Percentiles rank a stretch among this genome's conserved stretches.
Conservation (phyloP, 371 early-diverging fungal species). For the Actinomortierella ambigua region DNA sequence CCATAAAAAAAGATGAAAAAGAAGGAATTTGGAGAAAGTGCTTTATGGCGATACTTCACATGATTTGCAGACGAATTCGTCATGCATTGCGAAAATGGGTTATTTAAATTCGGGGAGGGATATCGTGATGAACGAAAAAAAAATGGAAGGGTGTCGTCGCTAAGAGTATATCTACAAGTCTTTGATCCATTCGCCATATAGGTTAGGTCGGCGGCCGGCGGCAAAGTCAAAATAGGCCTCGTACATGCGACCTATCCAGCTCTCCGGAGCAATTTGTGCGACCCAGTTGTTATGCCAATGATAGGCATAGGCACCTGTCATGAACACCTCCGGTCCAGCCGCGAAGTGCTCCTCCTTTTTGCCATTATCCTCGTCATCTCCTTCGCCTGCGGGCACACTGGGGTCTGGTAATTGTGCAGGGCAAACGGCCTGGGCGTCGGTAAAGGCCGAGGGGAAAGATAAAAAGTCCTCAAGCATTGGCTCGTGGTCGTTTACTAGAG, state of each 20-base stretch:
- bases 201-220: constrained; percentile 21
- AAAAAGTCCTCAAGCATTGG: constrained; percentile 31
- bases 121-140: too few relatives aligned
- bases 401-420: constrained; percentile 6
- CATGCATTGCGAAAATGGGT: too few relatives aligned
- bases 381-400: background rate
- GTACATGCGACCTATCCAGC: constrained; percentile 41
- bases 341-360: constrained; percentile 6
- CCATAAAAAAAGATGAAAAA: background rate
- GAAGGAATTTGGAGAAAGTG: too few relatives aligned
- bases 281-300: constrained; percentile 47
- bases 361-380: background rate
- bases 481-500: constrained; percentile 6
- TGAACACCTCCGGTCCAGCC: constrained; percentile 39
- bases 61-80: too few relatives aligned
- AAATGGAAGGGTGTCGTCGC: too few relatives aligned
- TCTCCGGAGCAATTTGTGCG: constrained; percentile 20
- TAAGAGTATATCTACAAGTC: constrained; percentile 23
- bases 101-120: too few relatives aligned
- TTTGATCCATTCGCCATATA: constrained; percentile 32
- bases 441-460: constrained; percentile 22
- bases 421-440: constrained; percentile 11
- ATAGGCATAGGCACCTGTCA: constrained; percentile 40
- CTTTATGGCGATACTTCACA: too few relatives aligned
- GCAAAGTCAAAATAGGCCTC: constrained; percentile 35